Base-by-base conservation (phyloP, 1,284 basidiomycete species). In the Schizopora paradoxa region DNA sequence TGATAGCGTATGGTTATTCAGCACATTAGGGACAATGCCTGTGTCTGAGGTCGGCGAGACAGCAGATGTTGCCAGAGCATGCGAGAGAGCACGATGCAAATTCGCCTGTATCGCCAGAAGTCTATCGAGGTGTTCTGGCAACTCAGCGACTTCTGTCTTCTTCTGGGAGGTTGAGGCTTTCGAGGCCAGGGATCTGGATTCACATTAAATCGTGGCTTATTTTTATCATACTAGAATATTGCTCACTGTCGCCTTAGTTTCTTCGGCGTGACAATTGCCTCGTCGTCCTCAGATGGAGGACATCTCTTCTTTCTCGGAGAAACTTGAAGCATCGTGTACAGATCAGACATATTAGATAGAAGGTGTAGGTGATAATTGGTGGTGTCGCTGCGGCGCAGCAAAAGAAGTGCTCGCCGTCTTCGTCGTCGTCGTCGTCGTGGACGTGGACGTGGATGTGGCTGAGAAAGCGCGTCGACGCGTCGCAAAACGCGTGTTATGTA, bases 51-150 rank as follows among this genome's bases (percentile, higher is more conserved):
- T 74, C 2, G 86, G 86, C n/a, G 85, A 79, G 18, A 83, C 76
- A 23, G 84, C 82, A 51, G 76, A 84, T 6, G 86, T 86, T 3
- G 87, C 87, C 28, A 90, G 74, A 5, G 86, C 84, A 64, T 88
- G 85, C 1, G 87, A 86, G 47, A 90, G 70, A 38, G 86, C 85
- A 57, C 83, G 82, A 56, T 87, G 83, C 27, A 90, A 66, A 11
- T 79, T 76, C 22, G 74, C 79, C 54, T 88, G 80, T 43, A 82
- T 70, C 47, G 63, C 69, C 53, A 70, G 67, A 38, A 88, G 72
- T 38, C 82, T 80, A 29, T 72, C 60, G 28, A 90, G 67, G 54
- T 80, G 73, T 6, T 66, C 34, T 13, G 86, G 81, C 28, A 90
- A 64, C 21, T 70, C 57, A 34, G 54, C 51, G 28, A 64, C 57